Conservation (phyloP, 1,139 yeast genomes). For the Yamadazyma buinensis region DNA sequence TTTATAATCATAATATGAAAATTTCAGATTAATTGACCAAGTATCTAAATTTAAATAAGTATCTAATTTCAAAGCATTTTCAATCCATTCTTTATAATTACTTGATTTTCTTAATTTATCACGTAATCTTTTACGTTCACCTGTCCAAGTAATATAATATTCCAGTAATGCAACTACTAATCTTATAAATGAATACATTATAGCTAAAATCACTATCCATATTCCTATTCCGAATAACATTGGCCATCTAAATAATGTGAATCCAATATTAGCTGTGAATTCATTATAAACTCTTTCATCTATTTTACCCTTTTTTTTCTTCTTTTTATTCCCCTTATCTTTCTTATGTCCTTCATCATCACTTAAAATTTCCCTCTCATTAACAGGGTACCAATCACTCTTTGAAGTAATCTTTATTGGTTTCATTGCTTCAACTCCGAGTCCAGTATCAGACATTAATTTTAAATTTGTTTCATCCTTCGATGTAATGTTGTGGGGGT, state of each 20-base stretch:
- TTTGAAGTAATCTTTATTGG: slow-evolving; percentile 47
- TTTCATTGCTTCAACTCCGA: slow-evolving; percentile 3
- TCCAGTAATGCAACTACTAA: slow-evolving; percentile 65
- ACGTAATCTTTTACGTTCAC: slow-evolving; percentile 50
- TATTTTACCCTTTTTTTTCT: slow-evolving; percentile 3
- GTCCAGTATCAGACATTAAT: neutral
- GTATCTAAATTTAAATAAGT: slow-evolving; percentile 52
- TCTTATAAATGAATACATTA: slow-evolving; percentile 51
- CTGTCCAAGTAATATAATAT: slow-evolving; percentile 55
- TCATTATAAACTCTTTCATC: slow-evolving; percentile 32
- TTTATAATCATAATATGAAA: slow-evolving; percentile 66
- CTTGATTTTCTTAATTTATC: slow-evolving; percentile 45
- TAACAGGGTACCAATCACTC: slow-evolving; percentile 67
- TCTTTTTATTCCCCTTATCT: neutral
- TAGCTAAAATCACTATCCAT: slow-evolving; percentile 53
- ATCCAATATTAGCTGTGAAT: slow-evolving; percentile 46
- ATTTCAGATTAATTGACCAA: slow-evolving; percentile 63
- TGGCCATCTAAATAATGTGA: slow-evolving; percentile 64
- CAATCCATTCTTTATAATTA: slow-evolving; percentile 60
- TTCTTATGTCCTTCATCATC: neutral
- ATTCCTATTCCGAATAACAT: slow-evolving; percentile 44
- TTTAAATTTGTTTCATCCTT: slow-evolving; percentile 1
- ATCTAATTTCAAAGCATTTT: slow-evolving; percentile 57
- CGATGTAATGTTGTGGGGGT: slow-evolving; percentile 5
- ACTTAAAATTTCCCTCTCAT: slow-evolving; percentile 1